Conservation (phyloP, 768 basidiomycete genomes). For the Dictyophora rubrovolvata region DNA sequence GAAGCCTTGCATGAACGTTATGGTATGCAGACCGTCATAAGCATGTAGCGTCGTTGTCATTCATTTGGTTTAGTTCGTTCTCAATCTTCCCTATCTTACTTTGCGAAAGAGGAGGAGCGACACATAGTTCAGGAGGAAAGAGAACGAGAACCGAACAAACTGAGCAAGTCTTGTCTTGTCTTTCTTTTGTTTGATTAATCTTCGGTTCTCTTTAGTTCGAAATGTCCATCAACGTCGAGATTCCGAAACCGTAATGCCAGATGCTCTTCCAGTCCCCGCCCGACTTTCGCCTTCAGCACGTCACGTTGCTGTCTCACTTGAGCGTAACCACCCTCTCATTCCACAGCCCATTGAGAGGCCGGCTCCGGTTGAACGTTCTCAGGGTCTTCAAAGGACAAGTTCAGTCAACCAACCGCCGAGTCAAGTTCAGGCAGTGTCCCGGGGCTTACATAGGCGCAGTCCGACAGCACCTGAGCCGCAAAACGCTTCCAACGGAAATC, state of each 20-base stretch:
- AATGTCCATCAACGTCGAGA: slow-evolving; percentile 56
- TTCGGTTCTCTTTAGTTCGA: slow-evolving; percentile 19
- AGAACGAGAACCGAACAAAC: slow-evolving; percentile 5
- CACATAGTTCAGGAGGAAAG: neutral
- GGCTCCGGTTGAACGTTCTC: neutral
- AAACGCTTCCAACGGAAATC: slow-evolving; percentile 15
- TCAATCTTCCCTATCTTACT: neutral
- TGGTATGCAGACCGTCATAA: neutral
- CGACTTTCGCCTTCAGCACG: slow-evolving; percentile 24
- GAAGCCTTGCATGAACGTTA: neutral
- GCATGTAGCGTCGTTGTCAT: neutral
- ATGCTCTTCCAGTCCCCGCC: slow-evolving; percentile 12
- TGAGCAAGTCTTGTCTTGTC: slow-evolving; percentile 20
- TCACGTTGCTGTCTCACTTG: slow-evolving; percentile 4
- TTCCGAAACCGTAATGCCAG: slow-evolving; percentile 45
- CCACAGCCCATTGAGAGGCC: neutral
- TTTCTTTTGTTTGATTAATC: slow-evolving; percentile 1
- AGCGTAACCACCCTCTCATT: neutral
- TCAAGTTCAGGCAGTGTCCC: slow-evolving; percentile 1
- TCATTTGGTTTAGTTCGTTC: neutral
- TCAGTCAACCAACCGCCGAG: neutral
- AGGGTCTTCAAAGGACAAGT: neutral
- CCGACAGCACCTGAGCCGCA: slow-evolving; percentile 55
- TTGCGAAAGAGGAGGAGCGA: neutral
- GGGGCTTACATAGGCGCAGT: slow-evolving; percentile 47